Base-by-base conservation (phyloP, 2,329 filamentous ascomycete species). In the Sphaerostilbella broomeana region DNA sequence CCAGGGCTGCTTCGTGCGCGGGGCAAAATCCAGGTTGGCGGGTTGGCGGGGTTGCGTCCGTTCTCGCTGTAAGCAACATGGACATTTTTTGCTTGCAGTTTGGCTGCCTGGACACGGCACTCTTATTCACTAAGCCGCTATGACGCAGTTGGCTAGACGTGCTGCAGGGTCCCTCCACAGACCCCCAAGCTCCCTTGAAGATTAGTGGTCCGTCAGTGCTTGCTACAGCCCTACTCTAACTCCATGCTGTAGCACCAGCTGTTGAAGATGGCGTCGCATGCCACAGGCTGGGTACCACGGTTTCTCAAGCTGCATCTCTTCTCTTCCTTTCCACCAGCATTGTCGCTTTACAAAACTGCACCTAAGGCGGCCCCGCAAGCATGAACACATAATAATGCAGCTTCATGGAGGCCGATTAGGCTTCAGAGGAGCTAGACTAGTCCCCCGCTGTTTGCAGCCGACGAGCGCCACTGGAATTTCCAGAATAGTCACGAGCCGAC, bases 351-450 rank as follows among this genome's bases (percentile, higher is more conserved):
- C n/a, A n/a, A n/a, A n/a, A n/a, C n/a, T n/a, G n/a, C n/a, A n/a
- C n/a, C n/a, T n/a, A n/a, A n/a, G n/a, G n/a, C n/a, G 21, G 12
- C 35, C 7, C 40, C 35, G 26, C 40, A 48, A 32, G n/a, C 31
- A 57, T 58, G 55, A 49, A 26, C 36, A 25, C 29, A 38, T 26
- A 35, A 30, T 48, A 41, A 59, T 60, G 57, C 55, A 52, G 40
- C 49, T 58, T 31, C 48, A 50, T 40, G 48, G 45, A 48, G 54
- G 47, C 46, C 48, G 50, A 15, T 24, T 52, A 20, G 45, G 45
- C 50, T 45, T 48, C 42, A 42, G 27, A 24, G 48, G 46, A 43
- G 46, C 42, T 32, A 13, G 40, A 30, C 28, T 40, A 35, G 27
- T 27, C 16, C 29, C 38, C 33, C 33, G 35, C 28, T 16, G 42